Evolutionary conservation across 225 moss, liverwort and hornwort species (phyloP), one percentile per base, ranked within the genome.

Genomic region (Sphagnum contortum): DNA sequence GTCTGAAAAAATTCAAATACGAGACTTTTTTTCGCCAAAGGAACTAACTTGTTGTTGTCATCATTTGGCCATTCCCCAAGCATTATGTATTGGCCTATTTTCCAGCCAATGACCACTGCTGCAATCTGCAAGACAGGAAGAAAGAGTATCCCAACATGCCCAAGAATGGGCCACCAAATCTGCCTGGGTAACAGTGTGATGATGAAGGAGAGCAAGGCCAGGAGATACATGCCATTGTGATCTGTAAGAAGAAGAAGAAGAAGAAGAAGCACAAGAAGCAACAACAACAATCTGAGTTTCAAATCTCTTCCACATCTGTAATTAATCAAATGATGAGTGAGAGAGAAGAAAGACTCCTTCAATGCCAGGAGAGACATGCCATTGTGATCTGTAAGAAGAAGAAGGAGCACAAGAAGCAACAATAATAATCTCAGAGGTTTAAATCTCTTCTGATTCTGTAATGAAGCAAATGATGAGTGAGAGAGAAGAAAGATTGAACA

Each of bases 131-230:
- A 5, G 6, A 61, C 61, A 61, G 61, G 61, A 7, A 61, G 61
- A 46, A 61, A 52, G 52, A 52, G 9, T 6, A 2, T 9, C 52
- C 52, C 61, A 44, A 61, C 61, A 10, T 47, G 11, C 44, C 61
- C 61, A 46, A 61, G 46, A 61, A 61, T 61, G 9, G 61, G 61
- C 61, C 61, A 61, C 61, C 61, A 61, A 4, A 61, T 45, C 7
- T 46, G 45, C 47, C 9, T 61, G 45, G 61, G 61, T 46, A 61
- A 10, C 61, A 61, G 4, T 10, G 47, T 11, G 2, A 47, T 61
- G 7, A 47, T 46, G 3, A 61, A 10, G 46, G 61, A 44, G 45
- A 61, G 45, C 61, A 61, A 3, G 6, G 44, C 61, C 3, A 61
- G 61, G 8, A 61, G 61, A 61, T 44, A 61, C 45, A 61, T 46